Base-by-base conservation (phyloP, 345 rosid genomes). In the Sonneratia caseolaris region DNA sequence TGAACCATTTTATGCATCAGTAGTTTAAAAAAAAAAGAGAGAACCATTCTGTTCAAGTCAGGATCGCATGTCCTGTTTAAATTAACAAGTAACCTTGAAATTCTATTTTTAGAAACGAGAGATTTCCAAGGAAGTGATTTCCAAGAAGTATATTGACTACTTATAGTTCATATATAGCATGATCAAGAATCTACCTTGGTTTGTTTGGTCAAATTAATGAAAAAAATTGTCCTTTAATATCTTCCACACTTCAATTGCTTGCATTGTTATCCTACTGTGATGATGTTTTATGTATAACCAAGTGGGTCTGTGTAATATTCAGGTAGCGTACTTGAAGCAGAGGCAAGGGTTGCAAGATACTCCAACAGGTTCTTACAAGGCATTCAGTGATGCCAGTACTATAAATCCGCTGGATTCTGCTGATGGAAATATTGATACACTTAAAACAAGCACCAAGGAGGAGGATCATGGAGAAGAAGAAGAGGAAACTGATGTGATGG, bases 291-390 rank as follows among this genome's bases (percentile, higher is more conserved):
- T 62, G 18, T 62, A 35, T n/a, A 35, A 35, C 69, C 35, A 38
- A 68, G 64, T 66, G 56, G 71, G 64, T 72, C 66, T 53, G 40
- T 75, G 75, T 75, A 70, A 48, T 78, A 73, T 73, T 75, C 82
- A 94, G 98, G 93, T 87, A 48, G 98, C 89, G 74, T 89, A 91
- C 82, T 83, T 94, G 71, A 87, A 88, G 78, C 83, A 80, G 76
- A 86, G 82, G 80, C 84, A 80, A 72, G 66, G 77, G 53, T 40
- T 81, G 65, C 85, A 81, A 64, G 90, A 85, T 70, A 72, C 85
- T 70, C 76, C 91, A 47, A 68, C 72, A 47, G 45, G 81, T 55
- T 75, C 89, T 64, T 76, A 84, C 19, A 83, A 81, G 68, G 71
- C 79, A 74, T 74, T 77, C 64, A 80, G 82, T 77, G 76, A 80